Evolutionary conservation across 352 stramenopile species (phyloP).

Genomic region (Detonula confervacea): DNA sequence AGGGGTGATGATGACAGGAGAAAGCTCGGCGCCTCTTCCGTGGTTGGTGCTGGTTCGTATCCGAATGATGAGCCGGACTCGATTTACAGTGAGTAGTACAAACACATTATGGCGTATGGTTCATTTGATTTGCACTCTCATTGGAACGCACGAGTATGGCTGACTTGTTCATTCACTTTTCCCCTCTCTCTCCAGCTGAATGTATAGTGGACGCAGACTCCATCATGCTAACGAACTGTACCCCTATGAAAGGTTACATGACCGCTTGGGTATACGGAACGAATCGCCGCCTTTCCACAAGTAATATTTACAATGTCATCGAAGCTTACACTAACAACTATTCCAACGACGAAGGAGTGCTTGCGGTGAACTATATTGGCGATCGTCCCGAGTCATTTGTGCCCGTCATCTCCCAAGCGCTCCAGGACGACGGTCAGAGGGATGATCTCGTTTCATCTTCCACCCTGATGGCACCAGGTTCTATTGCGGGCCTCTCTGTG

Average conservation of each 20-base stretch:
- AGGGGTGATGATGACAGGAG: slow-evolving; percentile 2
- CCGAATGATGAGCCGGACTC: slow-evolving; percentile 15
- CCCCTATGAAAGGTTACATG: slow-evolving; percentile 25
- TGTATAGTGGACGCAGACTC: slow-evolving; percentile 6
- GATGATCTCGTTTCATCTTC: background rate
- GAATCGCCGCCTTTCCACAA: background rate
- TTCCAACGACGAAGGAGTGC: slow-evolving; percentile 5
- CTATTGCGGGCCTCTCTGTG: slow-evolving; percentile 2
- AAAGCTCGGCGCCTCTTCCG: background rate
- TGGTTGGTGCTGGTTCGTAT: slow-evolving; percentile 32
- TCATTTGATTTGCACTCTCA: too few species aligned
- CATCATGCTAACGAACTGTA: slow-evolving; percentile 8
- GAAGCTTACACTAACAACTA: slow-evolving; percentile 20
- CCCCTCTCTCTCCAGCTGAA: background rate
- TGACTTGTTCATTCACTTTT: too few species aligned
- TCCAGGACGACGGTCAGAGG: background rate
- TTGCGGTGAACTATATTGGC: slow-evolving; percentile 16
- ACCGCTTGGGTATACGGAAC: slow-evolving; percentile 14
- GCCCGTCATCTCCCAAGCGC: background rate
- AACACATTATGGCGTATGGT: too few species aligned
- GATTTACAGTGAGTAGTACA: slow-evolving; percentile 25
- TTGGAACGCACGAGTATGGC: too few species aligned
- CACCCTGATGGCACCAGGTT: slow-evolving; percentile 1
- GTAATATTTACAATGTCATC: slow-evolving; percentile 12
- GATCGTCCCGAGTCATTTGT: background rate